Conservation (phyloP, 768 basidiomycete species). For the Clitopilus passeckerianus region DNA sequence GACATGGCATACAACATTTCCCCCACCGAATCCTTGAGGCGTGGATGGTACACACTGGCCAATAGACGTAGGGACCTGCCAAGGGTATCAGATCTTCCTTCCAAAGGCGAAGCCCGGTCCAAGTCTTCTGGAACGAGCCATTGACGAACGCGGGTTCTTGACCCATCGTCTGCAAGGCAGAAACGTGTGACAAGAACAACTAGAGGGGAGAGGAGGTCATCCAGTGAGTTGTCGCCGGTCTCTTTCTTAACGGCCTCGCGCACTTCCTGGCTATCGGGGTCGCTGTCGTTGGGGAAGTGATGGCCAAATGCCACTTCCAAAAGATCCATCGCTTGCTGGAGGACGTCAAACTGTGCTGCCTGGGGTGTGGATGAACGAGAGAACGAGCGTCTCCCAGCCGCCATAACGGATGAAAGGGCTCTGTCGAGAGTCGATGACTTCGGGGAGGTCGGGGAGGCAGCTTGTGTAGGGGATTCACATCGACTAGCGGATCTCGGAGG, state of each 20-base stretch:
- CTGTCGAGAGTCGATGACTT: conserved; percentile 17
- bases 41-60: conserved; percentile 63
- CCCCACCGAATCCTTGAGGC: conserved; percentile 73
- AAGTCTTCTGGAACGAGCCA: conserved; percentile 73
- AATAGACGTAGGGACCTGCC: conserved; percentile 81
- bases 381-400: conserved; percentile 45
- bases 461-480: conserved; percentile 29
- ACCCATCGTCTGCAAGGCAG: conserved; percentile 57
- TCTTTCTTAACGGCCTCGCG: conserved; percentile 47
- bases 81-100: conserved; percentile 65
- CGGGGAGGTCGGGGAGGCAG: conserved; percentile 22
- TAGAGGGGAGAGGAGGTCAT: conserved; percentile 76
- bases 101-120: conserved; percentile 76
- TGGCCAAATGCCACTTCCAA: conserved; percentile 54
- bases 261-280: conserved; percentile 61
- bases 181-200: conserved; percentile 71
- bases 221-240: conserved; percentile 51
- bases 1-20: conserved; percentile 86
- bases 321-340: conserved; percentile 63
- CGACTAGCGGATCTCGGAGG: conserved; percentile 28
- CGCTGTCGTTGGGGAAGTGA: conserved; percentile 62
- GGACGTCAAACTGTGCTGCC: conserved; percentile 35
- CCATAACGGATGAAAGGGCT: conserved; percentile 50
- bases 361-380: conserved; percentile 45
- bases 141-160: conserved; percentile 52